These are phyloP conservation scores for Pezizomycotina sp. DNA, from an alignment of 2,329 filamentous ascomycete genomes.

Conservation along the genomic window DNA sequence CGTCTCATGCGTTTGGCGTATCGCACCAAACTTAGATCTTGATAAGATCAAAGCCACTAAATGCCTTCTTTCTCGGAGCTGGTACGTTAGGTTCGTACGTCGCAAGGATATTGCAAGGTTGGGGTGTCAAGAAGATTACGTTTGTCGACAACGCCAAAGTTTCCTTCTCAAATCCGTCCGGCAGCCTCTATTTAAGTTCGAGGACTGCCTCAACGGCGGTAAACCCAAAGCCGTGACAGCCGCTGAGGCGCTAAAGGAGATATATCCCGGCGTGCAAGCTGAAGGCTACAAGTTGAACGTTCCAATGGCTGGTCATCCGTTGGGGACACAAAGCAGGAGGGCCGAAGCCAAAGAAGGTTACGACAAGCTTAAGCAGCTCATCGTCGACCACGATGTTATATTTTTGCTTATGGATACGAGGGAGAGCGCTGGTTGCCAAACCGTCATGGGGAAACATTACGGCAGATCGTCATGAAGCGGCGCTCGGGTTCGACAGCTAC, in stretches of 20 bases:
- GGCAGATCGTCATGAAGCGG: conserved; percentile 94
- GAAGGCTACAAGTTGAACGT: conserved; percentile 68
- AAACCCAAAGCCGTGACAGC: conserved; percentile 68
- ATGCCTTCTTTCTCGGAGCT: conserved; percentile 76
- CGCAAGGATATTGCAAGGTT: conserved; percentile 77
- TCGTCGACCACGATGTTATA: conserved; percentile 74
- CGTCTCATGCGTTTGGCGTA: conserved; percentile 98
- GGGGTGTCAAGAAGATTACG: conserved; percentile 88
- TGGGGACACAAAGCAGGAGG: conserved; percentile 44
- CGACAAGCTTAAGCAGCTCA: conserved; percentile 53
- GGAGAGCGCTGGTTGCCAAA: conserved; percentile 88
- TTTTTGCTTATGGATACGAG: conserved; percentile 96
- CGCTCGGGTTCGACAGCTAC: conserved; percentile 88
- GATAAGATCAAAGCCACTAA: conserved; percentile 78
- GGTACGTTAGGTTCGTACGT: conserved; percentile 92
- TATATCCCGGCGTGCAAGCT: conserved; percentile 79
- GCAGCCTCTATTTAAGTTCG: conserved; percentile 79
- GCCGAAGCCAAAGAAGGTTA: conserved; percentile 55
- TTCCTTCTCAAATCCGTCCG: conserved; percentile 94
- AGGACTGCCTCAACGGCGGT: conserved; percentile 74
- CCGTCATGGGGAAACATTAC: conserved; percentile 81
- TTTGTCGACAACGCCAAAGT: conserved; percentile 89
- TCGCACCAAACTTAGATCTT: conserved; percentile 73
- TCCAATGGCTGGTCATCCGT: conserved; percentile 88
- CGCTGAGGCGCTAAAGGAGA: conserved; percentile 61